phyloP scores from a whole-genome alignment of 208 protist genomes.

The Crithidia fasciculata region DNA sequence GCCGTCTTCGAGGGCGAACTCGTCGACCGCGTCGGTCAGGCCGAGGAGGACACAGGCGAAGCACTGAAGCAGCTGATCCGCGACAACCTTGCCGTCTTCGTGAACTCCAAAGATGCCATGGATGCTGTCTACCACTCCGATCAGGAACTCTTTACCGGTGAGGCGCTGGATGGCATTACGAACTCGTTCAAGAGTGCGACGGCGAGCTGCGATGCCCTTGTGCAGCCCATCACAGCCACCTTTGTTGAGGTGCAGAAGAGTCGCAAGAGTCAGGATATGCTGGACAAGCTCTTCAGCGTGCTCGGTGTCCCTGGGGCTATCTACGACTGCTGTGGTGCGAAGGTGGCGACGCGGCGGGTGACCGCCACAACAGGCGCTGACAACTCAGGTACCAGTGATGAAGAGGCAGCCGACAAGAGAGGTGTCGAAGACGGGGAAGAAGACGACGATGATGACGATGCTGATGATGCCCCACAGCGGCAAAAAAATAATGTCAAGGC shows the following conservation, averaged over 20 bases:
- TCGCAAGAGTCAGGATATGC: conserved; percentile 58
- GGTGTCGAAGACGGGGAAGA: conserved; percentile 8
- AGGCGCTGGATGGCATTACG: conserved; percentile 73
- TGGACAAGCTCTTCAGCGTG: conserved; percentile 80
- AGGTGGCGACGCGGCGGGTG: conserved; percentile 44
- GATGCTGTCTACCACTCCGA: conserved; percentile 74
- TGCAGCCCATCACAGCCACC: conserved; percentile 64
- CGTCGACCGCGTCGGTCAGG: conserved; percentile 39
- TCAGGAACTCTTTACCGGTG: conserved; percentile 78
- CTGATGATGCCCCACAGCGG: not conserved
- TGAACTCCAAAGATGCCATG: conserved; percentile 85
- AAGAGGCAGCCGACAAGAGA: not conserved
- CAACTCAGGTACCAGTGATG: conserved; percentile 14
- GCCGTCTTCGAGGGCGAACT: conserved; percentile 57
- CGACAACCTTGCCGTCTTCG: conserved; percentile 85
- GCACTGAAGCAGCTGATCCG: conserved; percentile 83
- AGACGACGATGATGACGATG: not conserved
- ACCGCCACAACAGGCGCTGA: not conserved
- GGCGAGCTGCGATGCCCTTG: conserved; percentile 53
- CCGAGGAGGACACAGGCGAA: conserved; percentile 51
- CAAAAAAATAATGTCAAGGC: not conserved
- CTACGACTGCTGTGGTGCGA: conserved; percentile 75
- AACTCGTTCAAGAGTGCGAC: conserved; percentile 52
- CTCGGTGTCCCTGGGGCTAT: conserved; percentile 73
- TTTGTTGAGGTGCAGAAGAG: conserved; percentile 59